Percentiles rank a stretch among this genome's conserved stretches.
Conservation (phyloP, 1,284 basidiomycete species). For the Puccinia triticina region DNA sequence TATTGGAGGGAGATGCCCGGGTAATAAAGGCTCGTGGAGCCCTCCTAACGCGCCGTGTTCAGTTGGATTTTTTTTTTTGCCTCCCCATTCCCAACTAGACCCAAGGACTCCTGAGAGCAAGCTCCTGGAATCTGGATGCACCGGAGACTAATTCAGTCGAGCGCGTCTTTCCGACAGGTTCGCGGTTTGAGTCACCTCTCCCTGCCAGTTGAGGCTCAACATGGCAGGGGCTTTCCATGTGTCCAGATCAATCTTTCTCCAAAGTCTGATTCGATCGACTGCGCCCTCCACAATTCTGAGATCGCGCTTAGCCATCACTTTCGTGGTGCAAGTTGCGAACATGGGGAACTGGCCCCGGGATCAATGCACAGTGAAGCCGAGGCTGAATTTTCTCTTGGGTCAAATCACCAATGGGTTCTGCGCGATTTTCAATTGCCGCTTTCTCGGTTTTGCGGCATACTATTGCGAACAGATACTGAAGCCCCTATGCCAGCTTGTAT, state of each 20-base stretch:
- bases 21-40: constrained; percentile 9
- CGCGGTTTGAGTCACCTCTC: background rate
- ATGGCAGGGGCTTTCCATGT: constrained; percentile 14
- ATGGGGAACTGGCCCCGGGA: background rate
- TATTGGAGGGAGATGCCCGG: background rate
- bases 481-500: background rate
- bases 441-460: constrained; percentile 1
- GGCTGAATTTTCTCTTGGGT: constrained; percentile 20
- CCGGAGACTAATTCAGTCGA: constrained; percentile 15
- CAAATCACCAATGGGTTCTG: background rate
- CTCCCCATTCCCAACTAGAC: constrained; percentile 15
- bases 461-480: background rate
- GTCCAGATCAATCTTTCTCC: constrained; percentile 14
- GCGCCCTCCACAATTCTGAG: background rate
- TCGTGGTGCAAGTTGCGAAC: background rate
- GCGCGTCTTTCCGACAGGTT: constrained; percentile 21
- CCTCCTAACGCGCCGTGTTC: constrained; percentile 4
- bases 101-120: constrained; percentile 13
- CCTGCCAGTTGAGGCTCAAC: constrained; percentile 11
- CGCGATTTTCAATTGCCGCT: background rate
- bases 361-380: background rate
- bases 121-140: constrained; percentile 20
- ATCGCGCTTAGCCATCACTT: constrained; percentile 1
- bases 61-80: background rate
- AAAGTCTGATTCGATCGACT: constrained; percentile 23